Conservation (phyloP, 306 rosid species). For the Mucuna pruriens region DNA sequence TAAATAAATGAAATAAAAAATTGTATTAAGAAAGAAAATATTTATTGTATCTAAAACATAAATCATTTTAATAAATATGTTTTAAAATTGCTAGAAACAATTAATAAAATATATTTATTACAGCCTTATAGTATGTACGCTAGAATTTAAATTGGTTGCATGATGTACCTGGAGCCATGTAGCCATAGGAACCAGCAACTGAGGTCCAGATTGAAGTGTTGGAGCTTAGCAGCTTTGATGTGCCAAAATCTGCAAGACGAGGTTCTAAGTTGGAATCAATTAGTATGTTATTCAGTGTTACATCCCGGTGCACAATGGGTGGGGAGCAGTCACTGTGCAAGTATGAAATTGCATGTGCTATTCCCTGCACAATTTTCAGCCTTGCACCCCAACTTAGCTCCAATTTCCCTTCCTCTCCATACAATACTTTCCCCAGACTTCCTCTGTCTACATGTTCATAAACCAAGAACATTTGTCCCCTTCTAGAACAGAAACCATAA, state of each 20-base stretch:
- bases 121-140: background rate
- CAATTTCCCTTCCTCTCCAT: slow-evolving; percentile 47
- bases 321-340: slow-evolving; percentile 69
- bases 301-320: slow-evolving; percentile 66
- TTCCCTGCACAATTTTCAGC: slow-evolving; percentile 59
- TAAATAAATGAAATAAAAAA: background rate
- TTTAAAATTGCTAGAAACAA: background rate
- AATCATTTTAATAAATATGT: too few relatives aligned
- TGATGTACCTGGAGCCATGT: slow-evolving; percentile 82
- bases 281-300: slow-evolving; percentile 59
- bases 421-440: slow-evolving; percentile 54
- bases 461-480: slow-evolving; percentile 60
- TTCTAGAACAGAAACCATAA: slow-evolving; percentile 61
- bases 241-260: slow-evolving; percentile 69
- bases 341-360: slow-evolving; percentile 71
- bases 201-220: slow-evolving; percentile 62
- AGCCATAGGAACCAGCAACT: slow-evolving; percentile 73
- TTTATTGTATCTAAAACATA: too few relatives aligned
- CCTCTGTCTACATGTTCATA: slow-evolving; percentile 62
- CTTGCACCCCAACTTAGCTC: slow-evolving; percentile 60
- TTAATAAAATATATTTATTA: background rate
- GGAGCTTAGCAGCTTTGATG: slow-evolving; percentile 57
- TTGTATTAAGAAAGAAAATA: background rate
- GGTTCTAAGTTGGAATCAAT: slow-evolving; percentile 64
- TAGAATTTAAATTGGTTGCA: background rate